Evolutionary conservation across 2,329 filamentous ascomycete genomes (phyloP).

Genomic region (Venturia asperata): DNA sequence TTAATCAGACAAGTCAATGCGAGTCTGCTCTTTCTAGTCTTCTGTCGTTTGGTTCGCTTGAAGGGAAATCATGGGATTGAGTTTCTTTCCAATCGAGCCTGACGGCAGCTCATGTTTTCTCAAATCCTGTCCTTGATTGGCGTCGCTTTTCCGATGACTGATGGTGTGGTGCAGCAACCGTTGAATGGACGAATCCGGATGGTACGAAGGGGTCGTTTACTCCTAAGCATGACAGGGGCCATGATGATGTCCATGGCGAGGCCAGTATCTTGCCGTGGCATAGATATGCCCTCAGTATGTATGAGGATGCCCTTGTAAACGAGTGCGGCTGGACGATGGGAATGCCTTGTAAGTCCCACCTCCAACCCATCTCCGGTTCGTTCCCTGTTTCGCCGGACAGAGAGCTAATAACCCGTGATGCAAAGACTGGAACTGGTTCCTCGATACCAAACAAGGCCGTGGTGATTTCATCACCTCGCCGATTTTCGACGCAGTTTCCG

Average conservation of each 20-base stretch:
- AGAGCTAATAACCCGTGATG: too few species aligned
- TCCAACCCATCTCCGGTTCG: too few species aligned
- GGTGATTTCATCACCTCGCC: slow-evolving; percentile 24
- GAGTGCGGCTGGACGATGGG: slow-evolving; percentile 39
- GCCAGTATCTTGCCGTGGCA: slow-evolving; percentile 15
- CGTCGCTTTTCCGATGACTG: neutral
- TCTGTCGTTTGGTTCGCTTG: too few species aligned
- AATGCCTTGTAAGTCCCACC: slow-evolving; percentile 29
- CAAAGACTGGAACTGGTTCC: slow-evolving; percentile 21
- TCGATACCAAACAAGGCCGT: slow-evolving; percentile 22
- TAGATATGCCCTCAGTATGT: slow-evolving; percentile 37
- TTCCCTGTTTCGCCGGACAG: too few species aligned
- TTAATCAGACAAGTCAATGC: slow-evolving; percentile 10
- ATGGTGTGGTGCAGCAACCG: neutral
- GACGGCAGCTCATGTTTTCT: too few species aligned
- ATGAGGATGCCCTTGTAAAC: slow-evolving; percentile 36
- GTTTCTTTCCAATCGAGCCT: too few species aligned
- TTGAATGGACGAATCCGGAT: slow-evolving; percentile 11
- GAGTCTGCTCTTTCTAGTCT: too few species aligned
- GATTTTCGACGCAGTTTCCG: slow-evolving; percentile 30
- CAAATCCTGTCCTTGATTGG: neutral
- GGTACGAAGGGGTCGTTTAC: neutral
- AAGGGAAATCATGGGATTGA: too few species aligned
- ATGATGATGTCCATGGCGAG: slow-evolving; percentile 21
- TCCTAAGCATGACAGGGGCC: neutral